Conservation (phyloP, 768 basidiomycete genomes). For the Auriscalpium vulgare region DNA sequence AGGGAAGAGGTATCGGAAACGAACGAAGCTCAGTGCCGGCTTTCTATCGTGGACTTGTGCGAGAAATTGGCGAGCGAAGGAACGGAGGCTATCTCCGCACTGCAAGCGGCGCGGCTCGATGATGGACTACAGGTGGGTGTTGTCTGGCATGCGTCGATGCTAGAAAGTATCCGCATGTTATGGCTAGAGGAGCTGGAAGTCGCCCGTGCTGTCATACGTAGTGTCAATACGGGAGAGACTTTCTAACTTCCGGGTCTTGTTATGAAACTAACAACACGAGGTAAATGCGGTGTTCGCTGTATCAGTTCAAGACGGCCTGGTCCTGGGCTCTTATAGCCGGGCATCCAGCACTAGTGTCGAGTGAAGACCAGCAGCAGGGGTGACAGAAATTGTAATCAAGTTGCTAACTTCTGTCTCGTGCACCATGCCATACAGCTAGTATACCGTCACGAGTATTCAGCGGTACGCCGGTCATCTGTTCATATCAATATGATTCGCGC, state of each 20-base stretch:
- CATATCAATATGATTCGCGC: no score
- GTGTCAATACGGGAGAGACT: slow-evolving; percentile 37
- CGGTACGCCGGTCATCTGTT: no score
- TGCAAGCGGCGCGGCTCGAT: slow-evolving; percentile 19
- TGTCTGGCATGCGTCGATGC: slow-evolving; percentile 28
- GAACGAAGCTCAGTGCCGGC: slow-evolving; percentile 24
- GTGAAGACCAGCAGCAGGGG: no score
- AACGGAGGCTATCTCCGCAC: slow-evolving; percentile 23
- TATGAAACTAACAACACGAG: no score
- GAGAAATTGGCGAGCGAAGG: slow-evolving; percentile 35
- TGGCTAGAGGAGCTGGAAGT: slow-evolving; percentile 59
- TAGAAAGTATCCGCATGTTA: slow-evolving; percentile 35
- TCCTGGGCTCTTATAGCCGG: no score
- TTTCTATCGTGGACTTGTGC: slow-evolving; percentile 29
- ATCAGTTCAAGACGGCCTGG: no score
- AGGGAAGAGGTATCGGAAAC: slow-evolving; percentile 18
- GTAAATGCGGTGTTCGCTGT: no score
- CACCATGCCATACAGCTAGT: no score
- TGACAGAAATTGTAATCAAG: no score
- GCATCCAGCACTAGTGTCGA: no score
- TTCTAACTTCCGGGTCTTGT: slow-evolving; percentile 26
- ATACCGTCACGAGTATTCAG: no score
- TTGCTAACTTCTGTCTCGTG: no score
- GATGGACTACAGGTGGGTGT: slow-evolving; percentile 5
- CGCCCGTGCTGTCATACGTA: slow-evolving; percentile 36